Conservation (phyloP, 2,329 filamentous ascomycete species). For the Arthrobotrys entomopaga region DNA sequence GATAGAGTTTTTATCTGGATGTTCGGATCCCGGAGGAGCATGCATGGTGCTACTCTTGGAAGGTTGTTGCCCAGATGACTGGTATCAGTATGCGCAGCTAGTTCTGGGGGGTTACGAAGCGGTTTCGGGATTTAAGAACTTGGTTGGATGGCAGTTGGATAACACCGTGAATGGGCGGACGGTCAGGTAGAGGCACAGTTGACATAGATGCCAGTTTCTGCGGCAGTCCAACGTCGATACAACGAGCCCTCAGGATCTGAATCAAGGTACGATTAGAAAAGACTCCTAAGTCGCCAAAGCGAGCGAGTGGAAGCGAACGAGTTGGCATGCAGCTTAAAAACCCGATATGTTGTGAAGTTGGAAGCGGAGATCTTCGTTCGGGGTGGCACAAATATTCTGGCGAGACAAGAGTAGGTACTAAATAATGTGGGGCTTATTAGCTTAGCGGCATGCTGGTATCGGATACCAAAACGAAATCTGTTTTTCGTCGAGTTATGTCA, state of each 20-base stretch:
- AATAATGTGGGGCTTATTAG: background rate
- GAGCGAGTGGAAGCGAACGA: background rate
- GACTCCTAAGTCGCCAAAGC: background rate
- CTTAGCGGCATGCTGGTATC: no score
- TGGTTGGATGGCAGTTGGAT: no score
- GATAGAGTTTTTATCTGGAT: constrained; percentile 11
- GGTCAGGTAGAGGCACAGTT: no score
- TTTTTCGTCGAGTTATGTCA: no score
- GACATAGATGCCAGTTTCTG: no score
- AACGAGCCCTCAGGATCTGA: background rate
- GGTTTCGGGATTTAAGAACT: no score
- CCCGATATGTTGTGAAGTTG: constrained; percentile 27
- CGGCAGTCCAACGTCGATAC: no score
- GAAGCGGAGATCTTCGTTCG: constrained; percentile 13
- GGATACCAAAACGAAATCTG: no score
- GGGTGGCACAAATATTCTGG: constrained; percentile 7
- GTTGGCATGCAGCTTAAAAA: background rate
- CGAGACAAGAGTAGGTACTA: background rate
- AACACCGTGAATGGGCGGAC: no score
- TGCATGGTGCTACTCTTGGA: constrained; percentile 30
- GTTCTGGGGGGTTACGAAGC: no score
- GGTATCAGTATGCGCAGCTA: no score
- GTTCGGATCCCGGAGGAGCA: background rate
- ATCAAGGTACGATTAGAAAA: background rate
- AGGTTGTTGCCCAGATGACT: no score